These are phyloP conservation scores for Ogataea siamensis DNA, from an alignment of 805 yeast species.

Conservation along the genomic window DNA sequence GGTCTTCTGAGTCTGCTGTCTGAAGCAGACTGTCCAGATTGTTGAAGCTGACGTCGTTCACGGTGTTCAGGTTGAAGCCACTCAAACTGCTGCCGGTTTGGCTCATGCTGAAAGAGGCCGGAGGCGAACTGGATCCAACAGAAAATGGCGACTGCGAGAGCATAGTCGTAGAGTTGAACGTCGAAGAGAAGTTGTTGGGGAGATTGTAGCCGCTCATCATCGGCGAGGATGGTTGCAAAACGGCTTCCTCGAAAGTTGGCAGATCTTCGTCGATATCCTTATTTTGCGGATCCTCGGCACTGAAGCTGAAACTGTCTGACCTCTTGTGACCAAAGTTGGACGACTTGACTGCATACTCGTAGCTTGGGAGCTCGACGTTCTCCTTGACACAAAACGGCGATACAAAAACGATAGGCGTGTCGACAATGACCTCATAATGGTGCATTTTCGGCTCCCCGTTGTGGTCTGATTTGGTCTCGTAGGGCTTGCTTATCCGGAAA, in stretches of 20 bases:
- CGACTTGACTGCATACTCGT: slow-evolving; percentile 32
- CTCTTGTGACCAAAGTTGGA: slow-evolving; percentile 14
- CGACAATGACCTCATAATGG: slow-evolving; percentile 78
- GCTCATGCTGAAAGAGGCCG: slow-evolving; percentile 23
- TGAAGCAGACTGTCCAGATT: slow-evolving; percentile 25
- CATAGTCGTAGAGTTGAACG: slow-evolving; percentile 29
- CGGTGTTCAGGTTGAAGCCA: slow-evolving; percentile 3
- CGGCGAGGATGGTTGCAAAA: slow-evolving; percentile 48
- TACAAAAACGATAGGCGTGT: slow-evolving; percentile 65
- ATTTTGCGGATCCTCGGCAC: slow-evolving; percentile 10
- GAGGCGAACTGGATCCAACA: slow-evolving; percentile 26
- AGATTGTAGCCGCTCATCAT: slow-evolving; percentile 36
- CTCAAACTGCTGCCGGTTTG: slow-evolving; percentile 1
- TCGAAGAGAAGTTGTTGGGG: slow-evolving; percentile 32
- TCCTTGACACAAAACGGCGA: slow-evolving; percentile 38
- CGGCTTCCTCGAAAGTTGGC: slow-evolving; percentile 69
- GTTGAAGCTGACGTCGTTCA: slow-evolving; percentile 20
- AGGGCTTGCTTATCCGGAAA: slow-evolving; percentile 64
- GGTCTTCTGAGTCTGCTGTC: slow-evolving; percentile 9
- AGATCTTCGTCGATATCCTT: slow-evolving; percentile 29
- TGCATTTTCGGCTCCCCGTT: slow-evolving; percentile 48
- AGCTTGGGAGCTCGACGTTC: slow-evolving; percentile 40
- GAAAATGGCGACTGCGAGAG: slow-evolving; percentile 41
- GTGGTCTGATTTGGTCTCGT: slow-evolving; percentile 36
- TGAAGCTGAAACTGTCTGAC: slow-evolving; percentile 13